These are phyloP conservation scores for Russula brevipes DNA, from an alignment of 768 basidiomycete genomes.

Conservation along the genomic window DNA sequence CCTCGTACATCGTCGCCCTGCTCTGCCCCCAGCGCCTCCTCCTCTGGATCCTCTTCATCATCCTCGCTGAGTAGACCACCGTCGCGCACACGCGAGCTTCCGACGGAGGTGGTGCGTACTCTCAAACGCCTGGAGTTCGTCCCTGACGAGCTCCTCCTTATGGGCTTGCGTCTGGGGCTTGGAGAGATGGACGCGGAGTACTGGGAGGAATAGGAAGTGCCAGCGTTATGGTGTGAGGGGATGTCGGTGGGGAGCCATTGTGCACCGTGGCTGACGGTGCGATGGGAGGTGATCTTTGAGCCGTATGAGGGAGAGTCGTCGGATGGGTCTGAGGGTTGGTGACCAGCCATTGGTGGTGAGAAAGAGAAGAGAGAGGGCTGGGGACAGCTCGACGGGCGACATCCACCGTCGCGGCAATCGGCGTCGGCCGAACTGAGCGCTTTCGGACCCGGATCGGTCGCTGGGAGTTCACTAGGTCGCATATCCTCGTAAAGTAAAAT, in stretches of 20 bases:
- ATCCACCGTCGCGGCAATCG: neutral
- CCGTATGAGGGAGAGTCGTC: slow-evolving; percentile 21
- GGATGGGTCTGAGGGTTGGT: neutral
- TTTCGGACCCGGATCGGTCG: no score
- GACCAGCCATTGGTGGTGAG: slow-evolving; percentile 12
- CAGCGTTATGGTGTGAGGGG: slow-evolving; percentile 61
- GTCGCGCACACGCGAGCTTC: slow-evolving; percentile 51
- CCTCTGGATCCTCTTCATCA: slow-evolving; percentile 33
- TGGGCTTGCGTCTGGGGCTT: slow-evolving; percentile 39
- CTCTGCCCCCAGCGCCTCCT: slow-evolving; percentile 34
- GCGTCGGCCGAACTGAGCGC: neutral
- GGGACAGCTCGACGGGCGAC: neutral
- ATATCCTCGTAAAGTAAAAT: slow-evolving; percentile 3
- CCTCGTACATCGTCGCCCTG: slow-evolving; percentile 37
- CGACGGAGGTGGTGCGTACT: slow-evolving; percentile 56
- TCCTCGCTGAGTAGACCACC: slow-evolving; percentile 23
- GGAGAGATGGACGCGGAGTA: slow-evolving; percentile 42
- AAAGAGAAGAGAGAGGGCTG: neutral
- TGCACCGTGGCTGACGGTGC: slow-evolving; percentile 50
- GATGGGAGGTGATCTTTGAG: slow-evolving; percentile 32
- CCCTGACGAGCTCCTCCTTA: slow-evolving; percentile 49
- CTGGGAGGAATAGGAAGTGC: slow-evolving; percentile 58
- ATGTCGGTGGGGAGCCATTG: slow-evolving; percentile 54
- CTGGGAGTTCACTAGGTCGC: no score
- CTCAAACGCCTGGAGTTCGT: slow-evolving; percentile 36